These are phyloP conservation scores for Candida ovalis DNA, from an alignment of 805 yeast genomes.

Conservation along the genomic window DNA sequence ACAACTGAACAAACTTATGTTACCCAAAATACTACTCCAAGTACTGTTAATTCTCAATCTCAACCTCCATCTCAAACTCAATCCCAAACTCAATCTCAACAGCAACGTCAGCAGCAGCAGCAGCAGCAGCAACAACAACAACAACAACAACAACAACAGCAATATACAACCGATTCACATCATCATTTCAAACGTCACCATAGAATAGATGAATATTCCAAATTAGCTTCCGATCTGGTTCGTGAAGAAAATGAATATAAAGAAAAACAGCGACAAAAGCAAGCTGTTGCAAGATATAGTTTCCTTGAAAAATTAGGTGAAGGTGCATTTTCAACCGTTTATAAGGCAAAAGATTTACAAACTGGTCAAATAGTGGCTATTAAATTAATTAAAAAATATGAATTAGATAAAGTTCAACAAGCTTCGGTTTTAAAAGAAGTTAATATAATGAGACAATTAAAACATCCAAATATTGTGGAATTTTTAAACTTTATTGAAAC, in stretches of 20 bases:
- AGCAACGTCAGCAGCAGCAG: constrained; percentile 1
- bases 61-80: too few species aligned
- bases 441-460: constrained; percentile 63
- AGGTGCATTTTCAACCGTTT: constrained; percentile 58
- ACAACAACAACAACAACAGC: constrained; percentile 3
- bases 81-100: not conserved
- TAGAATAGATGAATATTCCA: constrained; percentile 26
- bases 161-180: not conserved
- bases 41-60: too few species aligned
- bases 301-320: constrained; percentile 51
- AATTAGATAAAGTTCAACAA: constrained; percentile 57
- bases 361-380: constrained; percentile 46
- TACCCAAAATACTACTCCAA: not conserved
- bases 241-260: constrained; percentile 28
- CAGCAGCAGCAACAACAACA: not conserved
- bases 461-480: constrained; percentile 60
- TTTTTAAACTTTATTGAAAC: constrained; percentile 66
- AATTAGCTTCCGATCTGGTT: constrained; percentile 31
- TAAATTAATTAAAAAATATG: constrained; percentile 63
- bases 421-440: constrained; percentile 79
- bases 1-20: not conserved
- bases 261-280: constrained; percentile 17
- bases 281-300: constrained; percentile 35
- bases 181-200: constrained; percentile 13
- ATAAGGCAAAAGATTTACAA: constrained; percentile 40